Evolutionary conservation across 2,329 filamentous ascomycete species (phyloP), one percentile per base, ranked within the genome.

Genomic region (Lachnellula occidentalis): DNA sequence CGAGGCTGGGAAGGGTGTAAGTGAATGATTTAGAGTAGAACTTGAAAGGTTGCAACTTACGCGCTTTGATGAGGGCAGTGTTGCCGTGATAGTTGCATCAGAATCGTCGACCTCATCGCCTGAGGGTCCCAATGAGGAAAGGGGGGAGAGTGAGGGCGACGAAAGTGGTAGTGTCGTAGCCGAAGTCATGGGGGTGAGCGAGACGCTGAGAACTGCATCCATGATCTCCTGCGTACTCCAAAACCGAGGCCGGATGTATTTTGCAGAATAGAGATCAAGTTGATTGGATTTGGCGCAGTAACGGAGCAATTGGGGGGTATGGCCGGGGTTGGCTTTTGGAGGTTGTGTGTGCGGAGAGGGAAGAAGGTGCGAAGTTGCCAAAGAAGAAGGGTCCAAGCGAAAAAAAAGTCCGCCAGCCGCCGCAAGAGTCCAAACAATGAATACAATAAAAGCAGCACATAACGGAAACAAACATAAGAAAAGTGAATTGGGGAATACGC

Each of bases 401-500:
- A 43, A 43, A 19, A 21, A 19, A 31, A 31, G 27, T 31, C 8
- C 27, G 27, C 27, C 9, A 17, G 36, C 14, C 14, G 14, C 15
- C 36, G 36, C 36, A 39, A 39, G 36, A 15, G 24, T 11, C 43
- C 12, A 24, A 21, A 27, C 22, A 27, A 45, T 31, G 41, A 21
- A 43, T 19, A 17, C 41, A 14, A 22, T 31, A 15, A 31, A 39
- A 41, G 22, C 21, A 34, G 34, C 34, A 15, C 27, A 37, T 6
- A 19, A 19, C 34, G n/a, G 19, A 24, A 34, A 45, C 24, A 45
- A 24, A 48, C 46, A 19, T 22, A 34, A 34, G 22, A 17, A 51
- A 53, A 55, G 39, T 46, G 27, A 58, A 58, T 45, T 67, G 45
- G 41, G 51, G 48, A 34, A 43, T n/a, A 79, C 81, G 79, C 69